Base-by-base conservation (phyloP, 2,329 filamentous ascomycete species). In the Podosphaera xanthii region DNA sequence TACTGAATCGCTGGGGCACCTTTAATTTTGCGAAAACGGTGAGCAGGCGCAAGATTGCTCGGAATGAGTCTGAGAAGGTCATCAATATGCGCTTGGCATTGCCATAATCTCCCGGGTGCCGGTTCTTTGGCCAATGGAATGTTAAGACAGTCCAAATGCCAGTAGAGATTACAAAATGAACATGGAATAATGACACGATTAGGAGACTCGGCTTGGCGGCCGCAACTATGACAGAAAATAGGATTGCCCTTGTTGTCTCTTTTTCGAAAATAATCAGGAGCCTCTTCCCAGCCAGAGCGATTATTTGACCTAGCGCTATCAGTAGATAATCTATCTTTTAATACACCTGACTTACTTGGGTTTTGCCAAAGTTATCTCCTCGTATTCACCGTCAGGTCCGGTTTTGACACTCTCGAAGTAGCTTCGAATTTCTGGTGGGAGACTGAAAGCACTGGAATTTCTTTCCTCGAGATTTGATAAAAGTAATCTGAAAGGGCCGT, bases 101-200 rank as follows among this genome's bases (percentile, higher is more conserved):
- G 84, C 87, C 89, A 98, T 59, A 82, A 84, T 66, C 75, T 74
- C 54, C 83, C 81, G 58, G 84, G 76, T 57, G 82, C 77, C 9
- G 90, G 90, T 46, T 88, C 86, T 59, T 86, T 81, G 40, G 89
- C 82, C 67, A 90, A 73, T 40, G 91, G 90, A 35, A 88, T 87
- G 31, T 57, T 34, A 14, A 94, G 74, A 71, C 92, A 98, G 71
- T 97, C 91, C 58, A 95, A 75, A 72, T 98, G 92, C 86, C 90
- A 98, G 67, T 83, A 78, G 40, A 87, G 77, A 10, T 80, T 76
- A 71, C 91, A 98, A 66, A 78, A 80, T 70, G 89, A 89, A 73
- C 91, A 98, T 53, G 85, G 82, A 64, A 96, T 84, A 65, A 97
- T 89, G 64, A 84, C 80, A 34, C 85, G 81, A 62, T 67, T 62